Conservation (phyloP, 306 rosid genomes). For the Luffa aegyptiaca region DNA sequence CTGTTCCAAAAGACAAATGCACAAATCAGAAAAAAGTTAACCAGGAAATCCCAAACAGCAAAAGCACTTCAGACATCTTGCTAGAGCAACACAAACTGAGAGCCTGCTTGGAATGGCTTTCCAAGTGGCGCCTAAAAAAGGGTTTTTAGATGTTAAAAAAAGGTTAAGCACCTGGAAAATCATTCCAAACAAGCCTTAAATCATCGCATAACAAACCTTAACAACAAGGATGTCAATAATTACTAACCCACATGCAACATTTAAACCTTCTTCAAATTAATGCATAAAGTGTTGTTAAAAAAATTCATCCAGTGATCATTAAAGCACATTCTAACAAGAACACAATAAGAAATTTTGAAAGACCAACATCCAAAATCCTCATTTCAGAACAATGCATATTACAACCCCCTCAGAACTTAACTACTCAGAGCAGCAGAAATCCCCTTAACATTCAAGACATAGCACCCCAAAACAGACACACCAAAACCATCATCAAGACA, state of each 20-base stretch:
- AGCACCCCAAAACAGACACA: background rate
- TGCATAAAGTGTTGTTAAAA: background rate
- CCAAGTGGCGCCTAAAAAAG: too few relatives aligned
- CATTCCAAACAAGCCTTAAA: background rate
- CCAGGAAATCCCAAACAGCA: background rate
- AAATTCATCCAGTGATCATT: background rate
- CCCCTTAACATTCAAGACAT: too few relatives aligned
- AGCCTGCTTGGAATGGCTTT: too few relatives aligned
- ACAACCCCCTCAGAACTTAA: too few relatives aligned
- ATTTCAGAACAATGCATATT: background rate
- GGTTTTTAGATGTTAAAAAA: too few relatives aligned
- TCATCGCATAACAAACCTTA: background rate
- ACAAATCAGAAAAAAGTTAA: background rate
- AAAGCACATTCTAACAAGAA: background rate
- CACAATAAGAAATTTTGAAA: background rate
- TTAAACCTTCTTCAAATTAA: background rate
- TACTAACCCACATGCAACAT: background rate
- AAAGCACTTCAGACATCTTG: background rate
- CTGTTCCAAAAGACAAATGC: background rate
- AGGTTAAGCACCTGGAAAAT: too few relatives aligned
- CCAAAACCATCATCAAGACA: background rate
- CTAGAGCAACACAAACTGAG: background rate
- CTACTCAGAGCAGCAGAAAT: too few relatives aligned
- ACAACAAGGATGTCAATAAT: background rate
- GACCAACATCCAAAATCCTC: background rate